These are phyloP conservation scores for Theobroma grandiflorum DNA, from an alignment of 441 rosid genomes.

Conservation along the genomic window DNA sequence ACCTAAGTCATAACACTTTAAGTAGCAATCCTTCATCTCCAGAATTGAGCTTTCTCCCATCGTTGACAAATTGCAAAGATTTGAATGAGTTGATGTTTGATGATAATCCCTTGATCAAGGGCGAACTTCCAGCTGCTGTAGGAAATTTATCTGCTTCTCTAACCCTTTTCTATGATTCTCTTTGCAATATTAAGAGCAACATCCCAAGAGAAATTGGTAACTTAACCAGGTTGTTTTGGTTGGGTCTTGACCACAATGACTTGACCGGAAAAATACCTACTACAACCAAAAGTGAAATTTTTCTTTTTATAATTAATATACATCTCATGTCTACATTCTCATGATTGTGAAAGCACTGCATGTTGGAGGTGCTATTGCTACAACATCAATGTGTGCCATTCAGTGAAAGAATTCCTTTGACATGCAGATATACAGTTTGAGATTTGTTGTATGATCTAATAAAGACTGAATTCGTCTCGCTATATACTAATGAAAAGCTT, in stretches of 20 bases:
- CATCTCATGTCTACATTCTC: no score
- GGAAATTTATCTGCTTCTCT: background rate
- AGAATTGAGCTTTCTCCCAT: background rate
- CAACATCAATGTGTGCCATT: no score
- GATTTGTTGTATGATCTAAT: no score
- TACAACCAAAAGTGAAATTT: no score
- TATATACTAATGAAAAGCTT: no score
- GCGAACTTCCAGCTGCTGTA: background rate
- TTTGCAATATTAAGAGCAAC: conserved; percentile 1
- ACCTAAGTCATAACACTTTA: background rate
- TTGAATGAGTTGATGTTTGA: background rate
- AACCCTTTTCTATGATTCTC: background rate
- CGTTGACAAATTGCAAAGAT: background rate
- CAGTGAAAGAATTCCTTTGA: no score
- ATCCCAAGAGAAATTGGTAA: background rate
- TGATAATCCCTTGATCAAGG: background rate
- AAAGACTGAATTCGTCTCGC: no score
- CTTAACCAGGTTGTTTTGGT: background rate
- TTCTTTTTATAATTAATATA: no score
- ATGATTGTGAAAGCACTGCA: no score
- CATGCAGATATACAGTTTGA: no score
- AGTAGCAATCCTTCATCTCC: background rate
- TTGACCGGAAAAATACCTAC: conserved; percentile 14
- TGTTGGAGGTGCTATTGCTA: no score
- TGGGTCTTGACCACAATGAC: conserved; percentile 5